Base-by-base conservation (phyloP, 208 protist species). In the Tritrichomonas musculus region DNA sequence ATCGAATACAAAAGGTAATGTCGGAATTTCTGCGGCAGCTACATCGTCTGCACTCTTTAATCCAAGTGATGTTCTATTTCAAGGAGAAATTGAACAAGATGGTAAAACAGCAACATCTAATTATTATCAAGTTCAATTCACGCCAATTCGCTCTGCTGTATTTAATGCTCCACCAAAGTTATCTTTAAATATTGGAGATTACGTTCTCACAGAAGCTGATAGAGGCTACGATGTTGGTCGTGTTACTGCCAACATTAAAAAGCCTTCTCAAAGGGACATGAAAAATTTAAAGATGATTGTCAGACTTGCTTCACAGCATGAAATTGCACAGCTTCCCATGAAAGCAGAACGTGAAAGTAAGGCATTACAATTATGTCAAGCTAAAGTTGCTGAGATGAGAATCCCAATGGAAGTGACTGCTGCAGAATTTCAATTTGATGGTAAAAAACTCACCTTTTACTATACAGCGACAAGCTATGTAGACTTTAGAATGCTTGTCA, bases 181-280 rank as follows among this genome's bases (percentile, higher is more conserved):
- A n/a, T n/a, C n/a, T 75, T 36, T 75, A 25, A 75, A 41, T 17
- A 17, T 75, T 36, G 73, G 73, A 22, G 73, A 82, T 44, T 82
- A 82, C 30, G 73, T 82, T 50, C n/a, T 82, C 30, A 82, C 73
- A 50, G 73, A 82, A 53, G 73, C 73, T 22, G 73, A 82, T 25
- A 82, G 73, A 82, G 73, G 73, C 30, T 82, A 82, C 41, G 73
- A 82, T 36, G 73, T 82, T n/a, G 73, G 73, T n/a, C 47, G 41
- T n/a, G 30, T 82, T 47, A 41, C 50, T 20, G 41, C 25, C 41
- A 41, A 82, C 17, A 30, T 82, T 47, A 47, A 53, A 44, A 47
- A 20, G 1, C 73, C 73, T 82, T 41, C 73, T 53, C 25, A 33
- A 50, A 9, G 73, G 0, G 73, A 82, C n/a, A 53, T 36, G 11